Evolutionary conservation across 495 filamentous ascomycete species (phyloP), one percentile per base, ranked within the genome.

Genomic region (Thermothielavioides terrestris): DNA sequence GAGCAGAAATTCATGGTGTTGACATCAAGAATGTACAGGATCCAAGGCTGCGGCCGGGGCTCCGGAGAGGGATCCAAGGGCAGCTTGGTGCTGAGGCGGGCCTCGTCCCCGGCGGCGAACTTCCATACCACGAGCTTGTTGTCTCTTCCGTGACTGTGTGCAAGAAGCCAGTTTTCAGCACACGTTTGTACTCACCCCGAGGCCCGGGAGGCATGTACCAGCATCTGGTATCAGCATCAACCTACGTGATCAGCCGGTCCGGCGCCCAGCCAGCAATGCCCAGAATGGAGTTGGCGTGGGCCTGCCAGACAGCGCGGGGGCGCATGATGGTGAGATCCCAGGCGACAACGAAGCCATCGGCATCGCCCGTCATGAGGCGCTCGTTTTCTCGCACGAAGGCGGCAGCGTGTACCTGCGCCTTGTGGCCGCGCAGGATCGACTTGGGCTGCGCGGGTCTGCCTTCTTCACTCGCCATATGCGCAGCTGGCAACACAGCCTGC

Each of bases 1-100:
- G 87, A 80, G 56, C 92, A 98, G 61, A 97, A 98, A 65, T 96
- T 98, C 64, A 97, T 77, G 14, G 92, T 87, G 62, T 95, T 96
- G 34, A 97, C 87, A 25, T 84, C 71, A 5, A 98, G 65, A 27
- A 86, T 78, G 71, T 94, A 79, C 28, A 95, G 67, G 4, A 97
- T 68, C 89, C 89, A 95, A 14, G 92, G 92, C 60, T 86, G 77
- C 20, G 71, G 73, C 14, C 73, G 62, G 0, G 59, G 30, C n/a
- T 68, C 61, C 54, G 70, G 46, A n/a, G 56, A 49, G 17, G 60
- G 62, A 70, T 74, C 71, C 12, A 89, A 78, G 1, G 92, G 91
- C 4, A 95, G 72, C 28, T 74, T 71, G 32, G 75, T 85, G 50
- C 82, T 83, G 56, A 95, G 69, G 2, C 66, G 60, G 1, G 49